Evolutionary conservation across 352 stramenopile species (phyloP).

Genomic region (Phytopythium vexans): DNA sequence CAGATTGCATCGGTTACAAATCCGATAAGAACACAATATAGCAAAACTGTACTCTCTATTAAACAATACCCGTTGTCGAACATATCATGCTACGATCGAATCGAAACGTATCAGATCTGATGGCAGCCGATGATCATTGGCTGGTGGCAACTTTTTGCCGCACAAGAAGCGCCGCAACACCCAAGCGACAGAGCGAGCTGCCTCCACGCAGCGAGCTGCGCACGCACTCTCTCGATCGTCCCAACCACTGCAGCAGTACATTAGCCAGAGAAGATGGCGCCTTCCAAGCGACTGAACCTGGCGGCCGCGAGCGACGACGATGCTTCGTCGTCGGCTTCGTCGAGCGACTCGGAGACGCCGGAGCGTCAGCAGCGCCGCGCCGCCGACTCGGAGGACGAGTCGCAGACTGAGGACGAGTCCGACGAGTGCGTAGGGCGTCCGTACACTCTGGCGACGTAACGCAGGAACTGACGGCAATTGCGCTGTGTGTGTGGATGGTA

Average conservation of each 20-base stretch:
- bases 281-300: slow-evolving; percentile 62
- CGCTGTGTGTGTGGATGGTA: slow-evolving; percentile 9
- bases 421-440: slow-evolving; percentile 35
- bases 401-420: slow-evolving; percentile 46
- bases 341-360: slow-evolving; percentile 27
- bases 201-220: too few species aligned
- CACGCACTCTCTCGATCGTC: too few species aligned
- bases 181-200: too few species aligned
- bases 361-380: slow-evolving; percentile 9
- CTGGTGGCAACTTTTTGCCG: too few species aligned
- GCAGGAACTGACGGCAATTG: not conserved
- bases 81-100: too few species aligned
- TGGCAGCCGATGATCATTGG: too few species aligned
- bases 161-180: too few species aligned
- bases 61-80: too few species aligned
- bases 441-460: slow-evolving; percentile 2
- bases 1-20: too few species aligned
- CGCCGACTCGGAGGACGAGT: slow-evolving; percentile 20
- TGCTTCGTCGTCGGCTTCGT: slow-evolving; percentile 35
- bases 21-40: too few species aligned
- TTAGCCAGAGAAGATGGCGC: slow-evolving; percentile 28
- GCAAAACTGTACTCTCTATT: too few species aligned
- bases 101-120: too few species aligned
- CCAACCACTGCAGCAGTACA: not conserved
- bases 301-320: slow-evolving; percentile 36